Evolutionary conservation across 352 stramenopile species (phyloP).

Genomic region (Phytophthora melonis): DNA sequence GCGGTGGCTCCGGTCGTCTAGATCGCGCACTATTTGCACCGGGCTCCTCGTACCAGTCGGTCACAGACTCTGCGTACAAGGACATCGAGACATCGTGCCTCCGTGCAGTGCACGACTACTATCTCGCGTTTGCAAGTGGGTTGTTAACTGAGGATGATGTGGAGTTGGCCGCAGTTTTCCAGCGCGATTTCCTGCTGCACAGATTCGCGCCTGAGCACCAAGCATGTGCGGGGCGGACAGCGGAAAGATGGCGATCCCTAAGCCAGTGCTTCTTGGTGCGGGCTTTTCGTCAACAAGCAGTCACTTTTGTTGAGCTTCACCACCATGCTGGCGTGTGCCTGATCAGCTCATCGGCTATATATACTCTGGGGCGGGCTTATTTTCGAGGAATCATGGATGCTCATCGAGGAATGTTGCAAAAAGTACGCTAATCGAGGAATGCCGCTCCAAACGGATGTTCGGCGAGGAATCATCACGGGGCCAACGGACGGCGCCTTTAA

Average conservation of each 20-base stretch:
- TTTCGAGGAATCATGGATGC: no score
- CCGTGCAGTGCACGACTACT: neutral
- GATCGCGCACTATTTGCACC: no score
- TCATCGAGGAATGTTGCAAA: no score
- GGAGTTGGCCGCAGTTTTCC: neutral
- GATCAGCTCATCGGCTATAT: neutral
- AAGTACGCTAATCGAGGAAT: no score
- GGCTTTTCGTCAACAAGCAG: neutral
- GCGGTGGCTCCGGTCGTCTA: no score
- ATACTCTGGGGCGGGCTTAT: no score
- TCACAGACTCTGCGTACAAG: neutral
- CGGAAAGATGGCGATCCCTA: neutral
- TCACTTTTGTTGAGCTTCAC: neutral
- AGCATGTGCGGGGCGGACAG: neutral
- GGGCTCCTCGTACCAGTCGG: no score
- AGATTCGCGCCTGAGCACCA: neutral
- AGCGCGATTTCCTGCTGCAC: conserved; percentile 1
- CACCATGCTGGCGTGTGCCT: neutral
- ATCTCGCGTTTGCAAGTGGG: neutral
- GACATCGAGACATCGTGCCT: neutral
- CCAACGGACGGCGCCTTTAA: no score
- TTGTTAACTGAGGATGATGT: neutral
- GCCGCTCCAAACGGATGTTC: no score
- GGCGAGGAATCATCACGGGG: no score
- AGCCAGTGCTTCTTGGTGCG: neutral